Conservation (phyloP, 2,329 filamentous ascomycete species). For the Ophiostoma pallidulum region DNA sequence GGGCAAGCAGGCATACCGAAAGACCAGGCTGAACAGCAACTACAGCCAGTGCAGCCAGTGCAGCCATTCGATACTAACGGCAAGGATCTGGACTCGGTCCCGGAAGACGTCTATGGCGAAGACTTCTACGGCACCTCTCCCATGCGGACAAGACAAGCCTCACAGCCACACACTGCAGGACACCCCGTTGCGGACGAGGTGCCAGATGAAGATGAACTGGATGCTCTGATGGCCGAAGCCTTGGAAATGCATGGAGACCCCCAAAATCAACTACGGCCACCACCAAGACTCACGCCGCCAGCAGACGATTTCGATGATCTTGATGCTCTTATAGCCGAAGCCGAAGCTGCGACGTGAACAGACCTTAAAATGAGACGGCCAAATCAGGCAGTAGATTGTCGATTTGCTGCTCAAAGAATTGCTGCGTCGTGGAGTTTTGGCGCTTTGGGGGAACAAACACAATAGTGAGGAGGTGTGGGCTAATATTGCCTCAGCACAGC, state of each 20-base stretch:
- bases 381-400: too few relatives aligned
- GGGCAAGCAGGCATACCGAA: not conserved
- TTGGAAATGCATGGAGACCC: conserved; percentile 21
- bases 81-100: conserved; percentile 25
- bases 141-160: not conserved
- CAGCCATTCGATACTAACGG: conserved; percentile 20
- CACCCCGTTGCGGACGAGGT: conserved; percentile 8
- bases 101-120: conserved; percentile 32
- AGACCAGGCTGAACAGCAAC: conserved; percentile 14
- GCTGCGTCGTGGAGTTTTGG: too few relatives aligned
- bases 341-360: conserved; percentile 21
- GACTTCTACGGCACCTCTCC: conserved; percentile 20
- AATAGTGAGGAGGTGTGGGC: too few relatives aligned
- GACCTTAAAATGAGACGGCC: too few relatives aligned
- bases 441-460: too few relatives aligned
- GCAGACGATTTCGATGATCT: conserved; percentile 30
- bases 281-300: conserved; percentile 11
- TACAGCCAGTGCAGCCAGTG: conserved; percentile 2
- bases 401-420: too few relatives aligned
- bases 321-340: conserved; percentile 34
- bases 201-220: conserved; percentile 39
- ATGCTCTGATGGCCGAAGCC: conserved; percentile 44
- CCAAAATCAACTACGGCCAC: too few relatives aligned
- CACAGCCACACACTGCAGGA: conserved; percentile 7
- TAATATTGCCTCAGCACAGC: too few relatives aligned